Evolutionary conservation across 352 stramenopile species (phyloP).

Genomic region (Pythium rishiriense): DNA sequence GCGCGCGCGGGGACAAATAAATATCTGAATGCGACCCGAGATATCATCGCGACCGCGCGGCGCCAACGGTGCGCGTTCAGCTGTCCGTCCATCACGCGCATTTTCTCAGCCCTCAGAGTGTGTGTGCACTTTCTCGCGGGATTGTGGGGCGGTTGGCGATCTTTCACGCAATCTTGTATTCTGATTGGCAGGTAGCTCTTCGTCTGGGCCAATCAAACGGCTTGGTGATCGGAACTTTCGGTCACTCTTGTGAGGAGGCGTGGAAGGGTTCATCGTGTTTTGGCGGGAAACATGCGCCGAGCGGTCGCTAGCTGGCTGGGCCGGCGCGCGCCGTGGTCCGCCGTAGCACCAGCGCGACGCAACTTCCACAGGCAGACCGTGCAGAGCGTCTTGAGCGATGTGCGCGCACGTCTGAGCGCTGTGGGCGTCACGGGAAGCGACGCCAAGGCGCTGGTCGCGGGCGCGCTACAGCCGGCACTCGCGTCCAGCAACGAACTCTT

Average conservation of each 20-base stretch:
- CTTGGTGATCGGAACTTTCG: slow-evolving; percentile 12
- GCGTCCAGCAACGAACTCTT: slow-evolving; percentile 53
- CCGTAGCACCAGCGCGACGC: background rate
- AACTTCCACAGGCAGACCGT: slow-evolving; percentile 22
- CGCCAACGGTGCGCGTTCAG: background rate
- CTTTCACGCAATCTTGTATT: slow-evolving; percentile 18
- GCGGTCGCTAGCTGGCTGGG: background rate
- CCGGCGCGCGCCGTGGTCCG: background rate
- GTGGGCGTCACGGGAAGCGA: slow-evolving; percentile 28
- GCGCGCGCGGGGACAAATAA: slow-evolving; percentile 9
- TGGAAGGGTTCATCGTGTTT: slow-evolving; percentile 1
- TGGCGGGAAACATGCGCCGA: slow-evolving; percentile 17
- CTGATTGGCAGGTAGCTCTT: slow-evolving; percentile 19
- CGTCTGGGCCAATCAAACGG: slow-evolving; percentile 16
- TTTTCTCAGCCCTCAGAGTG: slow-evolving; percentile 8
- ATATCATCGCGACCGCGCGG: background rate
- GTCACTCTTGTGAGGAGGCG: slow-evolving; percentile 19
- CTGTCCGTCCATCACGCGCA: slow-evolving; percentile 14
- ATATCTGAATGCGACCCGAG: slow-evolving; percentile 17
- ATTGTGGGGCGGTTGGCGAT: slow-evolving; percentile 6
- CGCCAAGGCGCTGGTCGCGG: slow-evolving; percentile 58
- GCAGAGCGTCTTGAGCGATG: slow-evolving; percentile 20
- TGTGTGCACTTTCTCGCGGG: slow-evolving; percentile 17
- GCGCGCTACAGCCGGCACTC: slow-evolving; percentile 44
- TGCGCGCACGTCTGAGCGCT: slow-evolving; percentile 26